phyloP scores from a whole-genome alignment of 2,329 filamentous ascomycete genomes.

The Fusarium transvaalense region DNA sequence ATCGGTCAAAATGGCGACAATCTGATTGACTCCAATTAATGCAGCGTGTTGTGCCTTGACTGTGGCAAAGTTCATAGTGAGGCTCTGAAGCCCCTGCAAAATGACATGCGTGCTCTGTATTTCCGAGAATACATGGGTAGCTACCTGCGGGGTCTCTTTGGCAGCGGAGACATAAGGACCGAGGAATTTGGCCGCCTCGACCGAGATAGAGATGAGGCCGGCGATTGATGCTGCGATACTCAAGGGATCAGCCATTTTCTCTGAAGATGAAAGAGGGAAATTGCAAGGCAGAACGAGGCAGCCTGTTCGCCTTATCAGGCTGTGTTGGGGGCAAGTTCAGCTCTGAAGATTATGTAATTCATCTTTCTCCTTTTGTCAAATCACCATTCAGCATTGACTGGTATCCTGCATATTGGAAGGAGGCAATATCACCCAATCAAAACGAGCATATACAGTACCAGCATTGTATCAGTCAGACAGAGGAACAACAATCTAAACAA shows the following conservation, averaged over 20 bases:
- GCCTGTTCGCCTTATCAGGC: background rate
- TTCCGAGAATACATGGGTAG: constrained; percentile 19
- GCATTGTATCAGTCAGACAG: background rate
- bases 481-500: no score
- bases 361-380: background rate
- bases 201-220: background rate
- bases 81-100: constrained; percentile 3
- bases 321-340: background rate
- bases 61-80: background rate
- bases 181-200: constrained; percentile 7
- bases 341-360: background rate
- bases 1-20: constrained; percentile 7
- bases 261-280: background rate
- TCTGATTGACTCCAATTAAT: background rate
- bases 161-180: constrained; percentile 19
- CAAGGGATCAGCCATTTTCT: constrained; percentile 11
- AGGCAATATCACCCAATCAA: background rate
- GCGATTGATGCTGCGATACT: constrained; percentile 30
- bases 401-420: no score
- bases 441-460: background rate
- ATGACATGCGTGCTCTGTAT: constrained; percentile 22
- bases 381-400: background rate
- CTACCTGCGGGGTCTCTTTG: constrained; percentile 31
- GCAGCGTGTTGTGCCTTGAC: background rate
- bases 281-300: background rate